These are phyloP conservation scores for Mortierella sp. DNA, from an alignment of 371 early-diverging fungal species.

Conservation along the genomic window DNA sequence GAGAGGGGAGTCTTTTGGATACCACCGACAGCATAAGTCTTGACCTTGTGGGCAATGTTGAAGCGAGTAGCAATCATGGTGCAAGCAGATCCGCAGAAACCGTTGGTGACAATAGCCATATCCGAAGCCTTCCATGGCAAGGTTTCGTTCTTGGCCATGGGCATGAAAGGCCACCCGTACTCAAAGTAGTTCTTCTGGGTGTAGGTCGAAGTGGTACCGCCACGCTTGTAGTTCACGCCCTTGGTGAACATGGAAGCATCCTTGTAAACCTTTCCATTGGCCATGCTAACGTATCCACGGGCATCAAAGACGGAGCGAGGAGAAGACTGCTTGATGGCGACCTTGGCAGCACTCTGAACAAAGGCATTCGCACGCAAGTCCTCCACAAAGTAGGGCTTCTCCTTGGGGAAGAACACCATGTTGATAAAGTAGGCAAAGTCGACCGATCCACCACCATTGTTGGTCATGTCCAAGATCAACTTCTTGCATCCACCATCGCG, in stretches of 20 bases:
- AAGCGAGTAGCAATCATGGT: constrained; percentile 54
- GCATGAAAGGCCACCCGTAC: constrained; percentile 41
- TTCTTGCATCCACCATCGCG: constrained; percentile 45
- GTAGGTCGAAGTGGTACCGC: constrained; percentile 29
- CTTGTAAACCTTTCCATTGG: constrained; percentile 30
- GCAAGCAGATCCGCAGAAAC: constrained; percentile 54
- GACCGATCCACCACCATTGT: constrained; percentile 54
- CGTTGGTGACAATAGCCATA: constrained; percentile 53
- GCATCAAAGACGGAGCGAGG: constrained; percentile 39
- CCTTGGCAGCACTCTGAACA: constrained; percentile 30
- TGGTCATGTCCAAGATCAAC: constrained; percentile 54
- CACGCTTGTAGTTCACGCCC: constrained; percentile 32
- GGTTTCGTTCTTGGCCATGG: constrained; percentile 38
- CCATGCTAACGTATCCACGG: constrained; percentile 26
- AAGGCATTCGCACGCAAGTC: constrained; percentile 29
- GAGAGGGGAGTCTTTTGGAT: constrained; percentile 33
- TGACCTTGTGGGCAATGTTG: constrained; percentile 35
- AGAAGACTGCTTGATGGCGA: constrained; percentile 19
- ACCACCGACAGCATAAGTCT: constrained; percentile 46
- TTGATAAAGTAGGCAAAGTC: constrained; percentile 53
- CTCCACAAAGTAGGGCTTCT: constrained; percentile 49
- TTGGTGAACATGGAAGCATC: constrained; percentile 51
- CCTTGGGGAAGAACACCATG: constrained; percentile 42
- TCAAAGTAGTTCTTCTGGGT: constrained; percentile 42
- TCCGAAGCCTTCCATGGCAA: constrained; percentile 46